These are phyloP conservation scores for Atkinsonella hypoxylon DNA, from an alignment of 2,329 filamentous ascomycete species.

Conservation along the genomic window DNA sequence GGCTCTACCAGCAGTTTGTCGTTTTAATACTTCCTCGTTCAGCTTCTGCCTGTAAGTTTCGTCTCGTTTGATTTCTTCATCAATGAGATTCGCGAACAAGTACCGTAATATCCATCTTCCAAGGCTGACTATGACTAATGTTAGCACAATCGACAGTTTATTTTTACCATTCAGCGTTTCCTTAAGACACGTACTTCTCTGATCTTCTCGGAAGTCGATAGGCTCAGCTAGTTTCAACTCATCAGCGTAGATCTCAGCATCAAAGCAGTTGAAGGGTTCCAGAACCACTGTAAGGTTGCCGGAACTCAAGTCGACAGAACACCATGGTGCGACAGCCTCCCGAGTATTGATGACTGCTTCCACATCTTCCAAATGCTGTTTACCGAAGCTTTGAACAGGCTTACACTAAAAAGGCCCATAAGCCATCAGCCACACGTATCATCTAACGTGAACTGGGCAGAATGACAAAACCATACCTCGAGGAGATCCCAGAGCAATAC, in stretches of 20 bases:
- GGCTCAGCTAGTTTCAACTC: constrained; percentile 63
- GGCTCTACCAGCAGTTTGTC: constrained; percentile 38
- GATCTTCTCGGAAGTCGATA: constrained; percentile 81
- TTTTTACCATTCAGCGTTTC: background rate
- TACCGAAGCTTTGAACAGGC: constrained; percentile 84
- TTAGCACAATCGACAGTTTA: constrained; percentile 12
- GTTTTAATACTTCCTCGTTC: constrained; percentile 49
- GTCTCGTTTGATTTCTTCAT: constrained; percentile 81
- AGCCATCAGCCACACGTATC: no score
- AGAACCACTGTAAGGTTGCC: constrained; percentile 83
- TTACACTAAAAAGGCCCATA: constrained; percentile 46
- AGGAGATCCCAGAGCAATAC: constrained; percentile 92
- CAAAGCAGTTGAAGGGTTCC: constrained; percentile 92
- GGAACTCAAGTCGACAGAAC: constrained; percentile 84
- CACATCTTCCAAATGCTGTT: constrained; percentile 86
- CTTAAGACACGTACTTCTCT: constrained; percentile 56
- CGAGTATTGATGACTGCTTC: constrained; percentile 74
- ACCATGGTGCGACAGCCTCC: constrained; percentile 91
- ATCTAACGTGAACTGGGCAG: background rate
- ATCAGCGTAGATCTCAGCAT: constrained; percentile 94
- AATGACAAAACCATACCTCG: constrained; percentile 40
- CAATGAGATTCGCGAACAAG: constrained; percentile 77
- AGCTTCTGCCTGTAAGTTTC: constrained; percentile 58
- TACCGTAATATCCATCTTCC: constrained; percentile 95
- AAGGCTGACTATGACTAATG: constrained; percentile 58